Evolutionary conservation across 1,139 yeast species (phyloP).

Genomic region (Kluyveromyces sp.): DNA sequence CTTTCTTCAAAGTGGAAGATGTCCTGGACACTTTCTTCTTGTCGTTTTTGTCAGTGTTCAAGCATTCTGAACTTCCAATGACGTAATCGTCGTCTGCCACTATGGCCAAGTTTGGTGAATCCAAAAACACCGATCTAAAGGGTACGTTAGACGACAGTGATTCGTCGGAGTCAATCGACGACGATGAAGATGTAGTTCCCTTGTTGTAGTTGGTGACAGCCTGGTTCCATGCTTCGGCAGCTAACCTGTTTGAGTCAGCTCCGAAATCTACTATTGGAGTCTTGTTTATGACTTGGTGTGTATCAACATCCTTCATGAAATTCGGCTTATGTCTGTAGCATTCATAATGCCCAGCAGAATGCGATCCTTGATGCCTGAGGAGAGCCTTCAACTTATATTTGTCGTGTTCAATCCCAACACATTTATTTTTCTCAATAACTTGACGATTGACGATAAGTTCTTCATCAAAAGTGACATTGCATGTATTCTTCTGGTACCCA

Average conservation of each 20-base stretch:
- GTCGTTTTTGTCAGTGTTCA: slow-evolving; percentile 9
- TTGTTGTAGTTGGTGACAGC: slow-evolving; percentile 5
- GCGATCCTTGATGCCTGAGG: slow-evolving; percentile 83
- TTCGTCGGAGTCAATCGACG: slow-evolving; percentile 11
- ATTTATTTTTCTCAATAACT: slow-evolving; percentile 25
- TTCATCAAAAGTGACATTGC: slow-evolving; percentile 64
- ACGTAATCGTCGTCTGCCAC: slow-evolving; percentile 17
- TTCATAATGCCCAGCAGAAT: slow-evolving; percentile 84
- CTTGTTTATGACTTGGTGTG: slow-evolving; percentile 41
- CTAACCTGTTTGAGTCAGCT: slow-evolving; percentile 9
- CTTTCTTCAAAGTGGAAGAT: slow-evolving; percentile 16
- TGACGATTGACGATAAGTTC: slow-evolving; percentile 42
- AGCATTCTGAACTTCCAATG: slow-evolving; percentile 11
- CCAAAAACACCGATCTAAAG: slow-evolving; percentile 12
- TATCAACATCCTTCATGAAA: slow-evolving; percentile 42
- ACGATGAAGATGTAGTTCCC: slow-evolving; percentile 1
- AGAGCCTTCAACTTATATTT: slow-evolving; percentile 62
- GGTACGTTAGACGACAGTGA: slow-evolving; percentile 9
- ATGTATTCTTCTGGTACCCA: slow-evolving; percentile 65
- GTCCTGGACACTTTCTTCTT: slow-evolving; percentile 13
- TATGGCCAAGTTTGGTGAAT: slow-evolving; percentile 6
- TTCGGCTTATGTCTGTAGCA: slow-evolving; percentile 67
- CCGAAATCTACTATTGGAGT: slow-evolving; percentile 33
- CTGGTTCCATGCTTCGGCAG: slow-evolving; percentile 10
- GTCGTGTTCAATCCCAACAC: slow-evolving; percentile 18